These are phyloP conservation scores for Colletotrichum brevisporum DNA, from an alignment of 2,329 filamentous ascomycete species.

Conservation along the genomic window DNA sequence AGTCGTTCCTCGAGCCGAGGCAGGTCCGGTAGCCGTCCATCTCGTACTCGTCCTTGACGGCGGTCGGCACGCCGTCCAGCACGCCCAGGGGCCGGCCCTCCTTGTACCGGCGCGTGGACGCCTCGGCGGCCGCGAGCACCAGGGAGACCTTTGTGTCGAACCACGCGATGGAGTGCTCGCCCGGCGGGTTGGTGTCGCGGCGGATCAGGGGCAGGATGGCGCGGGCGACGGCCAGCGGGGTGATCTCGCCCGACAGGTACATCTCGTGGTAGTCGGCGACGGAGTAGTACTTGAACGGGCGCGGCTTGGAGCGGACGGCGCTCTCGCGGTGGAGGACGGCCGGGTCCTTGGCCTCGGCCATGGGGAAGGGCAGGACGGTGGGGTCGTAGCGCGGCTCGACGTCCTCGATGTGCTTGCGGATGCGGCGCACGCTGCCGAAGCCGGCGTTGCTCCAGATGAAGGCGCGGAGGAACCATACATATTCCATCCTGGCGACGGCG, in stretches of 20 bases:
- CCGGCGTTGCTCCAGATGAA: slow-evolving; percentile 75
- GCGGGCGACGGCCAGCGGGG: slow-evolving; percentile 60
- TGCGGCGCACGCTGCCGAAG: slow-evolving; percentile 70
- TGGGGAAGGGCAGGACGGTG: slow-evolving; percentile 57
- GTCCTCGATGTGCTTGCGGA: slow-evolving; percentile 65
- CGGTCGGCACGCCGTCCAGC: slow-evolving; percentile 81
- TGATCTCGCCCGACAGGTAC: slow-evolving; percentile 61
- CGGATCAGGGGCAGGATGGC: slow-evolving; percentile 62
- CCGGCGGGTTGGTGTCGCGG: slow-evolving; percentile 53
- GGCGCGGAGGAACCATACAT: slow-evolving; percentile 66
- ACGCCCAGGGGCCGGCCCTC: slow-evolving; percentile 71
- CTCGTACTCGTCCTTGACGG: slow-evolving; percentile 83
- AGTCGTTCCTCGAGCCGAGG: slow-evolving; percentile 74
- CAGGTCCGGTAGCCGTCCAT: slow-evolving; percentile 80
- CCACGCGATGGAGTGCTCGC: slow-evolving; percentile 60
- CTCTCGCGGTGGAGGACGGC: slow-evolving; percentile 38
- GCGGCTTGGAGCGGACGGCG: slow-evolving; percentile 26
- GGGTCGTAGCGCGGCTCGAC: slow-evolving; percentile 64
- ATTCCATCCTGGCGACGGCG: slow-evolving; percentile 68
- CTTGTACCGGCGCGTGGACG: slow-evolving; percentile 62
- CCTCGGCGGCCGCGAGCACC: slow-evolving; percentile 59
- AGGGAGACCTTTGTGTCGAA: slow-evolving; percentile 58
- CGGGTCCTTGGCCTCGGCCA: slow-evolving; percentile 60
- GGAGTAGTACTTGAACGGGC: slow-evolving; percentile 48
- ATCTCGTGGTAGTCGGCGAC: slow-evolving; percentile 61